Evolutionary conservation across 768 basidiomycete species (phyloP).

Genomic region (Gloeophyllum trabeum): DNA sequence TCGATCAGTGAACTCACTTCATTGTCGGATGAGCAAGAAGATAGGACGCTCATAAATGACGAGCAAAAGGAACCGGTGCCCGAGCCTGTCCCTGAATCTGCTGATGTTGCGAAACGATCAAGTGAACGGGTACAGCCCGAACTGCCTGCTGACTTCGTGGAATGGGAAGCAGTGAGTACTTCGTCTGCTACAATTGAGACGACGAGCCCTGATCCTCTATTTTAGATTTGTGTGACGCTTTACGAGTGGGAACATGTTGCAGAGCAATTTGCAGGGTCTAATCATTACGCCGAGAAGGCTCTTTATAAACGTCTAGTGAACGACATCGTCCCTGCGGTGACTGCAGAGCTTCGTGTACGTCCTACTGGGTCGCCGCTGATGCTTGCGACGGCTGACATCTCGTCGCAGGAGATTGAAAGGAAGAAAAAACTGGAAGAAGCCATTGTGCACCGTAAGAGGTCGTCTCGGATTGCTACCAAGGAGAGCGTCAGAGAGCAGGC

Average conservation of each 20-base stretch:
- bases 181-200: not conserved
- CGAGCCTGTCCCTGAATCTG: constrained; percentile 5
- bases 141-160: constrained; percentile 47
- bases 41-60: constrained; percentile 16
- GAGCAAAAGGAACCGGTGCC: constrained; percentile 7
- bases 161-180: constrained; percentile 81
- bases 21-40: constrained; percentile 63
- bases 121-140: constrained; percentile 12
- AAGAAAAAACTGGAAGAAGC: constrained; percentile 62
- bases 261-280: constrained; percentile 63
- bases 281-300: constrained; percentile 72
- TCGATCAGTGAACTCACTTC: constrained; percentile 68
- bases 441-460: constrained; percentile 78
- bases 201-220: not conserved
- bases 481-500: constrained; percentile 76
- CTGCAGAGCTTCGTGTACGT: constrained; percentile 53
- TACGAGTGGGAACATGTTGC: constrained; percentile 79
- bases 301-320: constrained; percentile 59
- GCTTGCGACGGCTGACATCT: constrained; percentile 5
- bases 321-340: constrained; percentile 60
- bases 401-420: constrained; percentile 45
- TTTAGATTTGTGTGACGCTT: constrained; percentile 71
- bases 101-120: constrained; percentile 11
- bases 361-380: not conserved
- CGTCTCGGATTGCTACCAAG: constrained; percentile 74